These are phyloP conservation scores for Nyctanthes arbortristis DNA, from an alignment of 257 asterid species.

Conservation along the genomic window DNA sequence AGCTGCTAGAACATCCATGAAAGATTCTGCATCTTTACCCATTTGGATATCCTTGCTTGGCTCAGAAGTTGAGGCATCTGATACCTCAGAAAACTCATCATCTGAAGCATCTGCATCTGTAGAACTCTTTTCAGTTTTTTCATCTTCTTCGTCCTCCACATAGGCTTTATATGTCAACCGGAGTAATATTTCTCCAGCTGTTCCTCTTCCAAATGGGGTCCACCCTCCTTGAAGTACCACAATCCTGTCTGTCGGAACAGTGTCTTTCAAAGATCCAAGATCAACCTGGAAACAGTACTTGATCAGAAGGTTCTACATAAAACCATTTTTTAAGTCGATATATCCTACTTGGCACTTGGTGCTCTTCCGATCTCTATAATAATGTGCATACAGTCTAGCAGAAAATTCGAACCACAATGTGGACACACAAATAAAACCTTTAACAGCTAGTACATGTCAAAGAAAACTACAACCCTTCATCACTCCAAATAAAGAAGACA, in stretches of 20 bases:
- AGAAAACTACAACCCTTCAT: neutral
- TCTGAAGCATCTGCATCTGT: constrained; percentile 46
- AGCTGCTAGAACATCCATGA: constrained; percentile 80
- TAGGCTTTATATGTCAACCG: constrained; percentile 96
- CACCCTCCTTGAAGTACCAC: constrained; percentile 75
- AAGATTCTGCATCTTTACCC: constrained; percentile 64
- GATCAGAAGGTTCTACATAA: neutral
- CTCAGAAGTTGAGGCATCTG: constrained; percentile 30
- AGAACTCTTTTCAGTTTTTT: constrained; percentile 36
- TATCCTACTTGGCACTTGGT: neutral
- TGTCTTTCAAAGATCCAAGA: constrained; percentile 86
- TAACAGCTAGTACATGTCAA: neutral
- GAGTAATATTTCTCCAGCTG: constrained; percentile 83
- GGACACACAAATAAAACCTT: neutral
- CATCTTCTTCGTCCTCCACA: constrained; percentile 99
- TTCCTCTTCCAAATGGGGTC: constrained; percentile 69
- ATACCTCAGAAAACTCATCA: constrained; percentile 62
- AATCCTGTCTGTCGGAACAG: constrained; percentile 85
- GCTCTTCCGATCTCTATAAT: neutral
- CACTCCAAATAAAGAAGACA: neutral
- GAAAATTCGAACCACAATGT: neutral
- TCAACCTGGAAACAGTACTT: constrained; percentile 60
- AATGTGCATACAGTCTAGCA: neutral
- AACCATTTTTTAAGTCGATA: neutral
- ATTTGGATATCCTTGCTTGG: constrained; percentile 33